phyloP scores from a whole-genome alignment of 2,329 filamentous ascomycete genomes.

The Epichloe elymi region DNA sequence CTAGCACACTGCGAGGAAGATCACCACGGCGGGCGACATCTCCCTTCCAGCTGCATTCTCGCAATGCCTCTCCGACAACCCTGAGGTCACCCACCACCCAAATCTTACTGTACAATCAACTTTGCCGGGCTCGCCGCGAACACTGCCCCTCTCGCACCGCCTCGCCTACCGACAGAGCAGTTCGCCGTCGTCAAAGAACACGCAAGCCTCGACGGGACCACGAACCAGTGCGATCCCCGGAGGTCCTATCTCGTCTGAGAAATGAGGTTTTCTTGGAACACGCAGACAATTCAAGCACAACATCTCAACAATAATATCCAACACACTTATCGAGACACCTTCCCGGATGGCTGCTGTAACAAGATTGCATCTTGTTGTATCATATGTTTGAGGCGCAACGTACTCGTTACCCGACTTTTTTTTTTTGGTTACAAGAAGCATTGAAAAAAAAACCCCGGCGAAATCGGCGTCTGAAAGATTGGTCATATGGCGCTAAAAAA shows the following conservation, averaged over 20 bases:
- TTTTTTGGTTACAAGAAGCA: background rate
- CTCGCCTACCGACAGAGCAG: slow-evolving; percentile 21
- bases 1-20: slow-evolving; percentile 29
- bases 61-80: slow-evolving; percentile 19
- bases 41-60: slow-evolving; percentile 19
- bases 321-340: background rate
- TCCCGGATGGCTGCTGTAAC: background rate
- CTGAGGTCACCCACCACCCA: slow-evolving; percentile 27
- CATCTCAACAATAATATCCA: background rate
- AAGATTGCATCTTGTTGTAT: slow-evolving; percentile 3
- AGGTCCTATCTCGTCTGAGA: slow-evolving; percentile 20
- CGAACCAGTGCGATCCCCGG: slow-evolving; percentile 16
- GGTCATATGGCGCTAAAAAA: background rate
- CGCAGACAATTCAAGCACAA: slow-evolving; percentile 1
- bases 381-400: background rate
- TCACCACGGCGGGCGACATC: slow-evolving; percentile 27
- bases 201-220: slow-evolving; percentile 19
- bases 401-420: background rate
- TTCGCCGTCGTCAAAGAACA: slow-evolving; percentile 24
- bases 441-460: background rate
- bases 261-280: slow-evolving; percentile 20
- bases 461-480: background rate
- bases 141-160: slow-evolving; percentile 29
- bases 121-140: slow-evolving; percentile 28
- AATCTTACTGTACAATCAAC: slow-evolving; percentile 26